phyloP scores from a whole-genome alignment of 2,329 filamentous ascomycete species.

The Trichophyton mentagrophytes region DNA sequence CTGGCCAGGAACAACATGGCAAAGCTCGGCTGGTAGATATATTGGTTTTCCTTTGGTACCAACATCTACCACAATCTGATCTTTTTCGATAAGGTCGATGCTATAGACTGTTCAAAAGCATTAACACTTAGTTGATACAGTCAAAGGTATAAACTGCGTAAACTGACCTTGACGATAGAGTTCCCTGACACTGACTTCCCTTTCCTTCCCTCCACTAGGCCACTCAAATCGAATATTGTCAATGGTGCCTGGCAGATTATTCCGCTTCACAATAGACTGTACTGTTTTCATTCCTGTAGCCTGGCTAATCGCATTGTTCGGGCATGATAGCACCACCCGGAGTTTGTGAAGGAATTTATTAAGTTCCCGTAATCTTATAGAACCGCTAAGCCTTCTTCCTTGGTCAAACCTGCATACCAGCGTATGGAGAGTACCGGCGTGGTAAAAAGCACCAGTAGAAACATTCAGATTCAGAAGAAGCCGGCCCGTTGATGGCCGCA shows the following conservation, averaged over 20 bases:
- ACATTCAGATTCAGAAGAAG: slow-evolving; percentile 52
- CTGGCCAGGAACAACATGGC: slow-evolving; percentile 53
- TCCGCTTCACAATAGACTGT: slow-evolving; percentile 5
- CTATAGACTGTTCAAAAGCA: neutral
- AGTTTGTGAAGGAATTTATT: slow-evolving; percentile 13
- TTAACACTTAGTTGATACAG: neutral
- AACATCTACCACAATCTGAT: slow-evolving; percentile 53
- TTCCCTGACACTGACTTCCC: neutral
- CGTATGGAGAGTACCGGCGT: slow-evolving; percentile 21
- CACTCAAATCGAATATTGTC: neutral
- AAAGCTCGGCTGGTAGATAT: slow-evolving; percentile 55
- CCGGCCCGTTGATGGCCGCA: slow-evolving; percentile 45
- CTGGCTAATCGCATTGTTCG: slow-evolving; percentile 2
- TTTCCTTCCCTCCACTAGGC: neutral
- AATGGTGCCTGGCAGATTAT: neutral
- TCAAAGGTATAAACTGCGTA: neutral
- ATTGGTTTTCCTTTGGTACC: slow-evolving; percentile 44
- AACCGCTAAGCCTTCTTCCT: neutral
- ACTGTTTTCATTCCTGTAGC: slow-evolving; percentile 10
- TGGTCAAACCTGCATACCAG: neutral
- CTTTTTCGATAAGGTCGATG: slow-evolving; percentile 6
- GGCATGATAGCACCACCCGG: slow-evolving; percentile 12
- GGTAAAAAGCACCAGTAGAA: slow-evolving; percentile 47
- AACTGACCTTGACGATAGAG: slow-evolving; percentile 5
- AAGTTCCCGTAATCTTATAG: neutral